A percentile compares a stretch with the other conserved stretches of the same genome.
These are phyloP conservation scores for Sordariomycetes sp. DNA, from an alignment of 2,329 filamentous ascomycete species.

Conservation along the genomic window DNA sequence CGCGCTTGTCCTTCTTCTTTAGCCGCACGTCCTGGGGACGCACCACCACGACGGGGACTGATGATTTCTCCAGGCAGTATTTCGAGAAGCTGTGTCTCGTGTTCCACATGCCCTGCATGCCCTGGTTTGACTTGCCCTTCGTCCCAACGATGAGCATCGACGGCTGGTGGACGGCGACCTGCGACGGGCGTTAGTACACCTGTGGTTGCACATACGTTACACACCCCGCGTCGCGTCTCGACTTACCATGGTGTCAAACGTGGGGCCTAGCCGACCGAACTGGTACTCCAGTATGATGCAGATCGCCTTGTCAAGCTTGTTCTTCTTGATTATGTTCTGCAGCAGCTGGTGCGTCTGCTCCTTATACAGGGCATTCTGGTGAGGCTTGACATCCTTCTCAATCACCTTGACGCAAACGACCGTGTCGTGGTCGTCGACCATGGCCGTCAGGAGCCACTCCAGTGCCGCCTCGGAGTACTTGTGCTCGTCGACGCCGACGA, in stretches of 20 bases:
- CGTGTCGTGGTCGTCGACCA: slow-evolving; percentile 89
- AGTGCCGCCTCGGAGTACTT: slow-evolving; percentile 86
- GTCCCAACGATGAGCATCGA: slow-evolving; percentile 88
- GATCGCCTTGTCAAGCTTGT: slow-evolving; percentile 68
- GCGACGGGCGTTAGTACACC: background rate
- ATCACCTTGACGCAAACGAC: slow-evolving; percentile 83
- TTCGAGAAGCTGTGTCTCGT: slow-evolving; percentile 77
- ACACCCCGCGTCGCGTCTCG: background rate
- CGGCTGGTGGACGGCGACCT: slow-evolving; percentile 89
- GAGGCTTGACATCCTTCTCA: slow-evolving; percentile 65
- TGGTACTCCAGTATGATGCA: slow-evolving; percentile 79
- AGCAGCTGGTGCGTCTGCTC: slow-evolving; percentile 67
- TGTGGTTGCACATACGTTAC: background rate
- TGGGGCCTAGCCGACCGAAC: slow-evolving; percentile 79
- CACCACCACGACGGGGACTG: slow-evolving; percentile 87
- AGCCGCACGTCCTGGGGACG: slow-evolving; percentile 77
- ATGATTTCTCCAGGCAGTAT: slow-evolving; percentile 88
- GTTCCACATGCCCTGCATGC: slow-evolving; percentile 75
- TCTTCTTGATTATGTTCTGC: slow-evolving; percentile 67
- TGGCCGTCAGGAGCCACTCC: slow-evolving; percentile 83
- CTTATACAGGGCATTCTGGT: slow-evolving; percentile 61
- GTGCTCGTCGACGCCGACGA: slow-evolving; percentile 85
- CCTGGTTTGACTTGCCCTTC: slow-evolving; percentile 71
- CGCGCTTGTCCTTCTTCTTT: slow-evolving; percentile 81
- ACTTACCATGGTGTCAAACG: slow-evolving; percentile 80